Evolutionary conservation across 75 land plant species (phyloP), one percentile per base, ranked within the genome.

Genomic region (Pseudotsuga menziesii): DNA sequence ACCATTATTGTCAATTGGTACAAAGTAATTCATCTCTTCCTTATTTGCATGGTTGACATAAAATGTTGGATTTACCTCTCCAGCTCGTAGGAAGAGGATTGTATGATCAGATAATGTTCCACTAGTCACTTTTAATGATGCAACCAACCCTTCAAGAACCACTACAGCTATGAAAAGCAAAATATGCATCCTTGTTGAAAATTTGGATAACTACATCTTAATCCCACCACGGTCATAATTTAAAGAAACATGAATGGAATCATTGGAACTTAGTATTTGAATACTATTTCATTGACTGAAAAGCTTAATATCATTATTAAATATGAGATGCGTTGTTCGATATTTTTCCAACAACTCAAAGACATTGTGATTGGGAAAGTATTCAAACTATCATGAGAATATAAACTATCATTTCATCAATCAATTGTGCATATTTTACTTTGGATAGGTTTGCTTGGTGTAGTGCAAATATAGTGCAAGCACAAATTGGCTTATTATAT

Each of bases 31-130:
- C 9, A 41, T 69, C 72, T 39, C 72, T 22, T 11, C 44, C 23
- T 12, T 16, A 41, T 67, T 41, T 29, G 27, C 2, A 39, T 69
- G 11, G 41, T 69, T 6, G 20, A 39, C 7, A n/a, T 3, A 36
- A 41, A 69, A 5, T 12, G 3, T 14, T 22, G 3, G 54, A 32
- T 57, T 79, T 64, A 94, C 99, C 85, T 97, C 99, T 64, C 99
- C 98, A 82, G 99, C 99, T 76, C 99, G 98, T 74, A 94, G 92
- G 78, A 97, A 97, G 27, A 97, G 82, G 81, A 90, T 92, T 58
- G 80, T 94, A 57, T 94, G 99, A 58, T 97, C 99, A 60, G 92
- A 90, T 67, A 97, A 82, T 13, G 91, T 83, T 54, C 98, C 95
- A 32, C 98, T 95, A 61, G 90, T 77, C 67, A 94, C 56, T 75